phyloP scores from a whole-genome alignment of 345 rosid genomes.

The Corchorus capsularis region DNA sequence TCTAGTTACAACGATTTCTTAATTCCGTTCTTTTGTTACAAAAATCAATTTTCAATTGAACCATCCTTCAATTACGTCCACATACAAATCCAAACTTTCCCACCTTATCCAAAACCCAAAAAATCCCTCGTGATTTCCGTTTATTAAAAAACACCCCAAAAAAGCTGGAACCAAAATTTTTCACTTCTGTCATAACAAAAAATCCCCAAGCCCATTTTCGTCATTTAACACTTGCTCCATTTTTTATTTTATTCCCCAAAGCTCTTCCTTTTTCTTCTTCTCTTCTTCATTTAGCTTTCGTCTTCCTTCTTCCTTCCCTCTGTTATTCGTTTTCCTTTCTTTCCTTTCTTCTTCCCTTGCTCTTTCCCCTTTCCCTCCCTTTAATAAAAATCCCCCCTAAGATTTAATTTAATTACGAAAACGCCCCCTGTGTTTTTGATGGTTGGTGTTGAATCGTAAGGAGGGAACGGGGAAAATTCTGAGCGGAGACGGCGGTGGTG shows the following conservation, averaged over 20 bases:
- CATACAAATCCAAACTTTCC: neutral
- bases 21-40: too few species aligned
- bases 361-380: slow-evolving; percentile 17
- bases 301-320: slow-evolving; percentile 11
- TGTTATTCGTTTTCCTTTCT: neutral
- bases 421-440: neutral
- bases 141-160: too few species aligned
- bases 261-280: slow-evolving; percentile 5
- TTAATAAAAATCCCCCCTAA: neutral
- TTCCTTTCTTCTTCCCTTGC: slow-evolving; percentile 26
- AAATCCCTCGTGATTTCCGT: too few species aligned
- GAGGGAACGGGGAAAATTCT: slow-evolving; percentile 15
- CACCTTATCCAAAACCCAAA: neutral
- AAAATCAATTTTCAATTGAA: neutral
- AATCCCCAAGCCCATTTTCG: slow-evolving; percentile 5
- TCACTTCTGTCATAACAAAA: neutral
- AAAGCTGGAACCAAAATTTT: too few species aligned
- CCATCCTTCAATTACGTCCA: neutral
- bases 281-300: neutral
- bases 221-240: slow-evolving; percentile 20
- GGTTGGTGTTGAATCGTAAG: slow-evolving; percentile 18
- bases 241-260: neutral
- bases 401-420: neutral
- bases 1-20: neutral
- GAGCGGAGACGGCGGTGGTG: slow-evolving; percentile 13